phyloP scores from a whole-genome alignment of 352 stramenopile genomes.

The Pelagophyceae sp. region DNA sequence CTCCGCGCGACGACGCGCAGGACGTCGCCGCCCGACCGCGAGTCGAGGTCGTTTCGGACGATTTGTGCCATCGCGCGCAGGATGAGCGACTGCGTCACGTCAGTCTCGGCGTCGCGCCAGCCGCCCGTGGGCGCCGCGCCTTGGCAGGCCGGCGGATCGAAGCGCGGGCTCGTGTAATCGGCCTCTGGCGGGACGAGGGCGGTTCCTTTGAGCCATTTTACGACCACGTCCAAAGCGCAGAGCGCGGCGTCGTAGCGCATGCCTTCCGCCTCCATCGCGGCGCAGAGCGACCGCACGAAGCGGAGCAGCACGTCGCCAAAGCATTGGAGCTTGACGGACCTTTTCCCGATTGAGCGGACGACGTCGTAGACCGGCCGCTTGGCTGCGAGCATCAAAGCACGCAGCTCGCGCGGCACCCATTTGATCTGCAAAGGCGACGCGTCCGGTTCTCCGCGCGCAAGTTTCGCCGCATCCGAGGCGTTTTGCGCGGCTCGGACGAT shows the following conservation, averaged over 20 bases:
- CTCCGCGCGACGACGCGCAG: too few species aligned
- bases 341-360: neutral
- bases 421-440: neutral
- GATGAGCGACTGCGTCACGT: neutral
- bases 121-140: neutral
- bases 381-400: neutral
- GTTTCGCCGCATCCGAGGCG: neutral
- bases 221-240: neutral
- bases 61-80: neutral
- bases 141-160: neutral
- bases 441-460: neutral
- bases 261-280: neutral
- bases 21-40: too few species aligned
- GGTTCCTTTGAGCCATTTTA: neutral
- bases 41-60: neutral
- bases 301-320: neutral
- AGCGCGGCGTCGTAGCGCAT: neutral
- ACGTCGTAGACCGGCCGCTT: neutral
- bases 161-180: neutral
- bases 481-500: neutral
- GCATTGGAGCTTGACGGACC: neutral
- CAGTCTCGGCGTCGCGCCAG: neutral
- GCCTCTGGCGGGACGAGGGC: neutral
- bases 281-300: neutral
- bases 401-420: too few species aligned